phyloP scores from a whole-genome alignment of 345 rosid species.

The Linum tenue region DNA sequence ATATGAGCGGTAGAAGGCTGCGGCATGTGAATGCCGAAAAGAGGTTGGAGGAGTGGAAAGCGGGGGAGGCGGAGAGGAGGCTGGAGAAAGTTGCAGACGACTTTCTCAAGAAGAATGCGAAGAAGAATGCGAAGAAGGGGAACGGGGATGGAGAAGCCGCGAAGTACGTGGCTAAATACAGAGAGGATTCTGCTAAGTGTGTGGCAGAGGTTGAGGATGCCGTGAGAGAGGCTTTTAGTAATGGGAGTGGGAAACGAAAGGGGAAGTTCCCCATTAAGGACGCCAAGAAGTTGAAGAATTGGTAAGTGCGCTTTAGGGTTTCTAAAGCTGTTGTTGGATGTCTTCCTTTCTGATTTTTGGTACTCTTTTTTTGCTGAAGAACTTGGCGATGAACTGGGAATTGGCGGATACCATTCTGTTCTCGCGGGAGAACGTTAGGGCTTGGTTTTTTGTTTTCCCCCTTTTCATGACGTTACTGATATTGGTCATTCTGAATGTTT shows the following conservation, averaged over 20 bases:
- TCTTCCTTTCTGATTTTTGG: neutral
- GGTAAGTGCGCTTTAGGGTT: constrained; percentile 30
- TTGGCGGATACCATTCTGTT: neutral
- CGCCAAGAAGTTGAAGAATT: constrained; percentile 52
- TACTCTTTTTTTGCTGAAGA: neutral
- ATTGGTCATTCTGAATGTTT: neutral
- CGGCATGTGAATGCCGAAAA: constrained; percentile 95
- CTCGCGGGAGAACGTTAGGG: neutral
- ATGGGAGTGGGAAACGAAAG: constrained; percentile 39
- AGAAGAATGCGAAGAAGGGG: constrained; percentile 55
- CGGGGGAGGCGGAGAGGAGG: constrained; percentile 71
- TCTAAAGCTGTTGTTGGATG: neutral
- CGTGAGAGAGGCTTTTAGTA: constrained; percentile 47
- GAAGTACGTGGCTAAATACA: constrained; percentile 62
- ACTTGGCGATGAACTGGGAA: neutral
- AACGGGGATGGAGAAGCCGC: constrained; percentile 60
- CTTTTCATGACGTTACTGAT: neutral
- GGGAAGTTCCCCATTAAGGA: constrained; percentile 18
- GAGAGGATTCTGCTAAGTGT: constrained; percentile 70
- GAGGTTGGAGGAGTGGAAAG: constrained; percentile 88
- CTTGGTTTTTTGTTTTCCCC: neutral
- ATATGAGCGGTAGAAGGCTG: constrained; percentile 92
- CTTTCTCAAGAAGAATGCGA: constrained; percentile 65
- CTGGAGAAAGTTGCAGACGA: constrained; percentile 77
- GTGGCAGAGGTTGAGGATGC: constrained; percentile 71